These are phyloP conservation scores for Marsdenia floribunda DNA, from an alignment of 257 asterid genomes.

Conservation along the genomic window DNA sequence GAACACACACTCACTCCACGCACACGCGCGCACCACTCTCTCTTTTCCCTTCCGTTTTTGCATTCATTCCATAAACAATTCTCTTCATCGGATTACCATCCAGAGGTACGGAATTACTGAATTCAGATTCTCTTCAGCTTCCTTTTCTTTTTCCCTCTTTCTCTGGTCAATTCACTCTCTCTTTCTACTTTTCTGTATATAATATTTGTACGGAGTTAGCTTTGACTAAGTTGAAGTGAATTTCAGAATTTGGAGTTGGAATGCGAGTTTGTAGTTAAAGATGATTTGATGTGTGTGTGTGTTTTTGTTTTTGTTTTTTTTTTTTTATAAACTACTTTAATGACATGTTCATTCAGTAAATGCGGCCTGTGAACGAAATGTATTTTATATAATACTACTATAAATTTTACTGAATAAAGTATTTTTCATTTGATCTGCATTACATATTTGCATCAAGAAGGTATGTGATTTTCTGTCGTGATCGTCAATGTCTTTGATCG, in stretches of 20 bases:
- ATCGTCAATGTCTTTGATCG: not conserved
- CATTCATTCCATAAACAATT: not conserved
- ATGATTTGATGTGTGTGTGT: not conserved
- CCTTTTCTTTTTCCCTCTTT: not conserved
- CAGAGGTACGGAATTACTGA: not conserved
- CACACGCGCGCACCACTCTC: constrained; percentile 11
- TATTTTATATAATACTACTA: not conserved
- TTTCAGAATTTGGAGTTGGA: not conserved
- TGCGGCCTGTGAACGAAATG: not conserved
- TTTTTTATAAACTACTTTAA: too few relatives aligned
- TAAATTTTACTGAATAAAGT: not conserved
- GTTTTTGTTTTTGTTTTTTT: too few relatives aligned
- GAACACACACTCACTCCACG: not conserved
- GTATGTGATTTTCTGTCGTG: not conserved
- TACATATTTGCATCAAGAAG: not conserved
- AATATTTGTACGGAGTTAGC: not conserved
- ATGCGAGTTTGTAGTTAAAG: not conserved
- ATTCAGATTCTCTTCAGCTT: not conserved
- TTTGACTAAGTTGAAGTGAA: not conserved
- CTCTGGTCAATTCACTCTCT: constrained; percentile 4
- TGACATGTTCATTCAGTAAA: not conserved
- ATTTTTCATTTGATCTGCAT: constrained; percentile 9
- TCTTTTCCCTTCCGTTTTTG: not conserved
- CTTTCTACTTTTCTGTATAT: not conserved
- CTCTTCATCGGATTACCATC: not conserved